Evolutionary conservation across 306 rosid species (phyloP), one percentile per base, ranked within the genome.

Genomic region (Crotalaria pallida): DNA sequence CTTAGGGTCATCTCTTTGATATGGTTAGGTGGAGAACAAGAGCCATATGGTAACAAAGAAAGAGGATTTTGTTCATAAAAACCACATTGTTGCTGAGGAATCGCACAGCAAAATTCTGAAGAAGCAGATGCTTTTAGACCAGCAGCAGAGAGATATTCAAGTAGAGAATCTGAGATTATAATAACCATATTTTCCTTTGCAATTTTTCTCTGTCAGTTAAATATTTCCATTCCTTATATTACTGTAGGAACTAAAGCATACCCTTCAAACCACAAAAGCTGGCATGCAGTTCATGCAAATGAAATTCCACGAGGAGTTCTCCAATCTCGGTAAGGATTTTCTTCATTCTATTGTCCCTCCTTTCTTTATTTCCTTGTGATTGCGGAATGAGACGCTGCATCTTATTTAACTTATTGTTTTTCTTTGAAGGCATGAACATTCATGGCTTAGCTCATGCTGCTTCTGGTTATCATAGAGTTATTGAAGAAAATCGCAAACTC

Each of bases 391-490:
- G 16, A 6, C 31, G 16, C 3, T 26, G 50, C 22, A 16, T 67
- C 67, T 57, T 66, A 70, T 53, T 31, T 65, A 40, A 50, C 27
- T 57, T 36, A 27, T 24, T 22, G 11, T 38, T 43, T 74, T 67
- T 77, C 40, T 68, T 65, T 70, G 11, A 36, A 93, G 98, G 98
- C 19, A 55, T 79, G 84, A 95, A 91, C 67, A 59, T 94, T 67
- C 82, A 84, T 65, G 84, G 89, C 62, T 83, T 94, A 76, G 91
- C 97, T 83, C 82, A 87, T 62, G 99, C 99, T 52, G 99, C 99
- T 36, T 87, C 96, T 64, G 97, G 97, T 43, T 94, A 94, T 83
- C 99, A 94, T 69, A 87, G 78, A 77, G 99, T 94, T 79, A 95
- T 94, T 4, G 92, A 88, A 73, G 99, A 94, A 85, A 94, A 91